Evolutionary conservation across 1,284 basidiomycete species (phyloP).

Genomic region (Wolfiporia cocos): DNA sequence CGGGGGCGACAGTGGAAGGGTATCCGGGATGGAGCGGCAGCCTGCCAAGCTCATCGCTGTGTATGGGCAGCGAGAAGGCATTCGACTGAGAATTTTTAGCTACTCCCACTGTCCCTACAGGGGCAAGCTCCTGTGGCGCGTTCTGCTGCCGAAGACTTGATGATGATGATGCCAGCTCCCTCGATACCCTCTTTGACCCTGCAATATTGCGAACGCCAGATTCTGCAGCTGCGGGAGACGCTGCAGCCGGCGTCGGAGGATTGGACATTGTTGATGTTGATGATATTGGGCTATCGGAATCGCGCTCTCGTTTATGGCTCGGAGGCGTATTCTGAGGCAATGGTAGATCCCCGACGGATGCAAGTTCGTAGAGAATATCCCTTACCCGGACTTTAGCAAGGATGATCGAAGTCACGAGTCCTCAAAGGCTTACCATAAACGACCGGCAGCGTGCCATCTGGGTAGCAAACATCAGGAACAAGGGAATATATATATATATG

Average conservation of each 20-base stretch:
- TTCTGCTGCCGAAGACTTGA: not conserved
- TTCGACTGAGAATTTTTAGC: not conserved
- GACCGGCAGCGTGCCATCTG: slow-evolving; percentile 44
- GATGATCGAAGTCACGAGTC: not conserved
- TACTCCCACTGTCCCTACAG: too few species aligned
- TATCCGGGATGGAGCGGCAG: slow-evolving; percentile 40
- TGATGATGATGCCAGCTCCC: slow-evolving; percentile 7
- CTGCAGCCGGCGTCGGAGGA: not conserved
- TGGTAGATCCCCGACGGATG: slow-evolving; percentile 59
- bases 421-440: slow-evolving; percentile 30
- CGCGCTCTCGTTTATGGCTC: slow-evolving; percentile 56
- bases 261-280: slow-evolving; percentile 6
- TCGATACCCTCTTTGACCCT: slow-evolving; percentile 27
- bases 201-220: slow-evolving; percentile 25
- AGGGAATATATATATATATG: not conserved
- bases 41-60: slow-evolving; percentile 52
- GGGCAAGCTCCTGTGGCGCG: not conserved
- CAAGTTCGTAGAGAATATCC: slow-evolving; percentile 65
- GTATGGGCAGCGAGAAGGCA: slow-evolving; percentile 39
- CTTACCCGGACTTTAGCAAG: slow-evolving; percentile 24
- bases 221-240: slow-evolving; percentile 1
- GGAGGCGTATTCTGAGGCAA: slow-evolving; percentile 46
- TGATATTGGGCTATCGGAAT: slow-evolving; percentile 36
- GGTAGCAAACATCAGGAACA: slow-evolving; percentile 1
- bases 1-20: slow-evolving; percentile 1